Percentiles rank a stretch among this genome's conserved stretches.
Conservation (phyloP, 2,329 filamentous ascomycete genomes). For the Rugonectria rugulosa region DNA sequence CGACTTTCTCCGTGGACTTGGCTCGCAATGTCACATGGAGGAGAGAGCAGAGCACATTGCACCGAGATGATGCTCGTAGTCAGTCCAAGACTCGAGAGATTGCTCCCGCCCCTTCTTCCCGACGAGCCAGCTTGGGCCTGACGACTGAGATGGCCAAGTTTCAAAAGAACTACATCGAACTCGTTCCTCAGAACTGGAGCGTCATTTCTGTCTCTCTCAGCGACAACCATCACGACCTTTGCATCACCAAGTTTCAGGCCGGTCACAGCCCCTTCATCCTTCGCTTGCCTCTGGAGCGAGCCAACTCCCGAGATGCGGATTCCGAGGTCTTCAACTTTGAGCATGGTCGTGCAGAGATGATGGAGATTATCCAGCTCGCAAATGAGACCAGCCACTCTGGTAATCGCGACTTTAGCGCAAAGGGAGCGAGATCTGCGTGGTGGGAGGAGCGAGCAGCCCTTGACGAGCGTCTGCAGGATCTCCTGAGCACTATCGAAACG, state of each 20-base stretch:
- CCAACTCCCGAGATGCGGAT: slow-evolving; percentile 81
- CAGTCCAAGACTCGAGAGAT: slow-evolving; percentile 9
- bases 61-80: slow-evolving; percentile 38
- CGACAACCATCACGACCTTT: slow-evolving; percentile 83
- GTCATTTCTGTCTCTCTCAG: slow-evolving; percentile 86
- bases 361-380: slow-evolving; percentile 81
- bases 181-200: slow-evolving; percentile 83
- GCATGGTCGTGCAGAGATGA: slow-evolving; percentile 79
- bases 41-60: slow-evolving; percentile 67
- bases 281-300: slow-evolving; percentile 82
- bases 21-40: slow-evolving; percentile 74
- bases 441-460: slow-evolving; percentile 86
- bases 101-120: slow-evolving; percentile 26
- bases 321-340: slow-evolving; percentile 83
- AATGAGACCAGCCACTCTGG: slow-evolving; percentile 82
- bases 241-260: slow-evolving; percentile 83
- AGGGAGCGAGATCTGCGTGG: slow-evolving; percentile 83
- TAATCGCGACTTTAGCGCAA: slow-evolving; percentile 71
- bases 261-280: slow-evolving; percentile 84
- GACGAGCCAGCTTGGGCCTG: slow-evolving; percentile 55
- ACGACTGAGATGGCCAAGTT: slow-evolving; percentile 68
- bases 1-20: slow-evolving; percentile 71
- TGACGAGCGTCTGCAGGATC: slow-evolving; percentile 77
- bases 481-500: slow-evolving; percentile 86
- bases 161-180: slow-evolving; percentile 82